These are phyloP conservation scores for Yarrowia galli DNA, from an alignment of 1,139 yeast genomes.

Conservation along the genomic window DNA sequence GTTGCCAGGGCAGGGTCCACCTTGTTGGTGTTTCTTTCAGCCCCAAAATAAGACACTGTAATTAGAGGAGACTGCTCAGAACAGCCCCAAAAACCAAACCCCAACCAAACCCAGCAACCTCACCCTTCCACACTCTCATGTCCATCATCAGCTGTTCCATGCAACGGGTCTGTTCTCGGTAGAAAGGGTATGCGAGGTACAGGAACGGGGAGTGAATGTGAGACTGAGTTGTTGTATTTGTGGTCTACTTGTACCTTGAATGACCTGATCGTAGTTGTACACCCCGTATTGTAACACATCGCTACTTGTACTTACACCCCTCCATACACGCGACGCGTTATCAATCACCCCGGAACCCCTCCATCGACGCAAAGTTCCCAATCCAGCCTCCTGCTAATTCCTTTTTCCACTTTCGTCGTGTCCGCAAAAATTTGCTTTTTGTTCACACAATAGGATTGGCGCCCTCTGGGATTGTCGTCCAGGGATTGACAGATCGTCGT, in stretches of 20 bases:
- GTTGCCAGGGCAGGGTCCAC: no score
- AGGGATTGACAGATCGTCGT: conserved; percentile 9
- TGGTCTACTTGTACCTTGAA: no score
- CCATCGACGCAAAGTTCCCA: not conserved
- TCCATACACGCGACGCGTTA: not conserved
- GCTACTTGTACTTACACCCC: no score
- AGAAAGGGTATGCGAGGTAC: conserved; percentile 25
- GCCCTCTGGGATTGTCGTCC: not conserved
- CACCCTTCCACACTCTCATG: not conserved
- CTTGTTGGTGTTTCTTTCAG: no score
- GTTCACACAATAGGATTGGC: not conserved
- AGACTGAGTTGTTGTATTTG: no score
- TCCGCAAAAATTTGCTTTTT: not conserved
- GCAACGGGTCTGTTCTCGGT: conserved; percentile 4
- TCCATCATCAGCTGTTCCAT: conserved; percentile 13
- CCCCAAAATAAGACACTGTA: no score
- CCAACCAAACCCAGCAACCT: not conserved
- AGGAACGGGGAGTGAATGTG: conserved; percentile 9
- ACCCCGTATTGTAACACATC: no score
- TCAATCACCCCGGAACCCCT: not conserved
- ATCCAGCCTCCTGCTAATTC: not conserved
- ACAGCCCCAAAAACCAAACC: no score
- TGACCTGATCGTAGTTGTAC: no score
- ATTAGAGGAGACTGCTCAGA: no score
- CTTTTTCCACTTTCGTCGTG: not conserved